Evolutionary conservation across 106 monocot species (phyloP), one percentile per base, ranked within the genome.

Genomic region (Dioscorea alata): DNA sequence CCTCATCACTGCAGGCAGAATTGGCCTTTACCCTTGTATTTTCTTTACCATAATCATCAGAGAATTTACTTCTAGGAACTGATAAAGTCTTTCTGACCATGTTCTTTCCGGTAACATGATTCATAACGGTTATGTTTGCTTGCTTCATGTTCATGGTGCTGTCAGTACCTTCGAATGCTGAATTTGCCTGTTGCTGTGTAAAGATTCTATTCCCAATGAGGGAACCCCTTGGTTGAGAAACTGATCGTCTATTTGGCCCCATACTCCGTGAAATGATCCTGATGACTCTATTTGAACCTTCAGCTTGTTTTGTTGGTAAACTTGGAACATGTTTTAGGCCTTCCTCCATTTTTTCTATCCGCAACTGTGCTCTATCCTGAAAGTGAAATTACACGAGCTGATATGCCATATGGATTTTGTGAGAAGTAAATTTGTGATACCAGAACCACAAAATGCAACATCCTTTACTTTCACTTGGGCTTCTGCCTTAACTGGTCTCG

Each of bases 291-390:
- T 42, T 42, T 10, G 10, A 42, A 42, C 42, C 42, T 42, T 42
- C 42, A 42, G 42, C 42, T 42, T 42, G 42, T 5, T 42, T 42
- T 42, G 42, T 42, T 42, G 42, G 10, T 42, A 10, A 42, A 42
- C 42, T 42, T 10, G 10, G 10, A 6, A 10, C 42, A 42, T 42
- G 42, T 42, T 42, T 89, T 60, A 81, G 49, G 32, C 74, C 71
- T 49, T 86, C 84, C 69, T 90, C 90, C 32, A 90, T 33, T 59
- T 73, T 81, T 69, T 81, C 81, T 17, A 90, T 49, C 71, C 81
- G 67, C 63, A 71, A 33, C 48, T 65, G 81, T 19, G 86, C 58
- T 71, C 84, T 86, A 42, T 86, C 81, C 90, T 73, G 20, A 63
- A 67, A 67, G 51, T 23, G 13, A 69, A 57, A 2, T 23, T 14